Evolutionary conservation across 1,284 basidiomycete genomes (phyloP), one percentile per base, ranked within the genome.

Genomic region (Xanthoconium separans): DNA sequence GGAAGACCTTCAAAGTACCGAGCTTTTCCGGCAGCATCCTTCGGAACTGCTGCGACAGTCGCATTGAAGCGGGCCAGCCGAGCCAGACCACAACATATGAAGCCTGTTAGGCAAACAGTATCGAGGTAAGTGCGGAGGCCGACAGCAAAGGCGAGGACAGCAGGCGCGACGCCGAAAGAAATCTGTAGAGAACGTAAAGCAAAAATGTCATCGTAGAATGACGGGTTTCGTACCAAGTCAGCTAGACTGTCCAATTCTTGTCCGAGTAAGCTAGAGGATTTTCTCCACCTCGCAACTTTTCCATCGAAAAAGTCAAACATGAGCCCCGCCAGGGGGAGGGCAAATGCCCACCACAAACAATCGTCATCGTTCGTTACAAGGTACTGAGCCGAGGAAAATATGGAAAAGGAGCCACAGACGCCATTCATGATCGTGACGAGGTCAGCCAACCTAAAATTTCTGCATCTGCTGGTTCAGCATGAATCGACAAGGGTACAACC

Each of bases 351-450:
- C 84, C 92, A 92, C 53, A 98, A 77, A 72, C 87, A 85, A 60
- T 84, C 82, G 56, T 83, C 80, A 70, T 99, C 93, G 60, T 88
- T 85, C 29, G 90, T 90, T 51, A 92, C 66, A 59, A 96, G 80
- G 74, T 96, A 96, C 56, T 88, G 87, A 39, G 90, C 93, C 9
- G 93, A 95, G 36, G 91, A 95, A 71, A 96, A 96, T 61, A 99
- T 81, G 40, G 95, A 98, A 64, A 98, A 89, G 15, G 93, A 93
- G 55, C 97, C 97, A 74, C 97, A 99, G 70, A 99, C 92, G 40
- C 97, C 97, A 70, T 99, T 99, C 89, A 97, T 96, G 61, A 99
- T 93, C n/a, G 96, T 99, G 66, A 99, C 94, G 44, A 97, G 83
- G 75, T 99, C 96, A 63, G 96, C 96, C 34, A 99, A 84, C 55